Evolutionary conservation across 331 rosid species (phyloP).

Genomic region (Cydonia oblonga): DNA sequence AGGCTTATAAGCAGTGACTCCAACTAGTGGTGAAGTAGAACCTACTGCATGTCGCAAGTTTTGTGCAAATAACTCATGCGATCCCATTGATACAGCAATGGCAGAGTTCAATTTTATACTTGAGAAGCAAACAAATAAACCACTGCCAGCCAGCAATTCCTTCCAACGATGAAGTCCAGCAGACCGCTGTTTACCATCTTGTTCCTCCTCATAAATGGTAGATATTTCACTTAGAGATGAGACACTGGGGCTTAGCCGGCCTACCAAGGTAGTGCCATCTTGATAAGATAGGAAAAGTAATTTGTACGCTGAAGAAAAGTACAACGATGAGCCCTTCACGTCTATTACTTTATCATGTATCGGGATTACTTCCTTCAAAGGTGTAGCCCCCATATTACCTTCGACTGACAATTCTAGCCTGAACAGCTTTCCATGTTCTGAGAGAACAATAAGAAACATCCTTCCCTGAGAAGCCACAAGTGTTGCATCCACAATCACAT

Average conservation of each 20-base stretch:
- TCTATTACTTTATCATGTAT: slow-evolving; percentile 62
- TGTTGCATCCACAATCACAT: slow-evolving; percentile 77
- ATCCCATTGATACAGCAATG: slow-evolving; percentile 64
- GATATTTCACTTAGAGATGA: slow-evolving; percentile 60
- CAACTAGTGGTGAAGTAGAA: slow-evolving; percentile 75
- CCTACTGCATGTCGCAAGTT: slow-evolving; percentile 93
- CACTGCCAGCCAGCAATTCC: slow-evolving; percentile 80
- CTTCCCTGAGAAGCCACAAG: slow-evolving; percentile 79
- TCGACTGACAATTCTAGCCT: slow-evolving; percentile 75
- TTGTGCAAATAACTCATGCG: slow-evolving; percentile 66
- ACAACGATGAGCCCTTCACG: slow-evolving; percentile 80
- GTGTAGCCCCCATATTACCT: slow-evolving; percentile 79
- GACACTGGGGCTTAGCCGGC: slow-evolving; percentile 60
- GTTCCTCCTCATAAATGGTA: slow-evolving; percentile 62
- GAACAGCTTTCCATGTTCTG: slow-evolving; percentile 72
- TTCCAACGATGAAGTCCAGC: slow-evolving; percentile 97
- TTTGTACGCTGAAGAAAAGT: slow-evolving; percentile 62
- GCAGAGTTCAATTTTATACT: slow-evolving; percentile 73
- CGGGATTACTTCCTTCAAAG: slow-evolving; percentile 63
- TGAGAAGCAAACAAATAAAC: slow-evolving; percentile 79
- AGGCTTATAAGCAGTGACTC: slow-evolving; percentile 81
- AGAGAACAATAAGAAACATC: slow-evolving; percentile 80
- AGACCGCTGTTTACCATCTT: slow-evolving; percentile 61
- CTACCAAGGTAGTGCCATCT: slow-evolving; percentile 80
- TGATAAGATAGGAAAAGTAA: slow-evolving; percentile 74